These are phyloP conservation scores for Colletotrichum australisinense DNA, from an alignment of 2,329 filamentous ascomycete genomes.

Conservation along the genomic window DNA sequence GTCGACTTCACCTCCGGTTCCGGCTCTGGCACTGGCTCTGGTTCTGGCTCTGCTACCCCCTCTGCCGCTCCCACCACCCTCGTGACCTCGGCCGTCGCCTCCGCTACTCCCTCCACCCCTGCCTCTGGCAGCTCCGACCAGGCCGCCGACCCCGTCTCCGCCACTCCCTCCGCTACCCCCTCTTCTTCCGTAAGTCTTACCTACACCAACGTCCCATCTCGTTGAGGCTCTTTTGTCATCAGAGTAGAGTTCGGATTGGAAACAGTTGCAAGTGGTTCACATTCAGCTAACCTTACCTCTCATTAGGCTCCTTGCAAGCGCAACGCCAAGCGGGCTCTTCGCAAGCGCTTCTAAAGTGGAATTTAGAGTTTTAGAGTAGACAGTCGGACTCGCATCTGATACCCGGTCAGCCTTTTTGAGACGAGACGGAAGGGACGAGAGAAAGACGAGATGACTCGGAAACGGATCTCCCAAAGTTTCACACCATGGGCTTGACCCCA, in stretches of 20 bases:
- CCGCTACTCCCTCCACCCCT: conserved; percentile 21
- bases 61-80: conserved; percentile 27
- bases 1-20: conserved; percentile 61
- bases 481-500: conserved; percentile 5
- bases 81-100: conserved; percentile 13
- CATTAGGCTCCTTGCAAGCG: conserved; percentile 27
- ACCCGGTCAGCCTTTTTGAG: conserved; percentile 17
- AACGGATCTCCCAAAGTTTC: conserved; percentile 20
- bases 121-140: conserved; percentile 14
- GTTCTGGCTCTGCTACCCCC: conserved; percentile 1
- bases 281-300: not conserved
- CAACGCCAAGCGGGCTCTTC: conserved; percentile 30
- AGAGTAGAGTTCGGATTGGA: conserved; percentile 12
- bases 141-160: conserved; percentile 11
- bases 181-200: conserved; percentile 15
- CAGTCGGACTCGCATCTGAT: conserved; percentile 23
- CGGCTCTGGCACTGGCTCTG: conserved; percentile 22
- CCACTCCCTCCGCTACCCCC: conserved; percentile 10
- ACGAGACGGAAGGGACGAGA: not conserved
- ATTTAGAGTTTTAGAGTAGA: conserved; percentile 13
- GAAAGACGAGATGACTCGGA: conserved; percentile 25
- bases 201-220: not conserved
- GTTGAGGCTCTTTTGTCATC: not conserved
- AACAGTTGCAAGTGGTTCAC: conserved; percentile 4
- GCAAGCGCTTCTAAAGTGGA: conserved; percentile 30